Evolutionary conservation across 345 rosid genomes (phyloP).

Genomic region (Populus nigra): DNA sequence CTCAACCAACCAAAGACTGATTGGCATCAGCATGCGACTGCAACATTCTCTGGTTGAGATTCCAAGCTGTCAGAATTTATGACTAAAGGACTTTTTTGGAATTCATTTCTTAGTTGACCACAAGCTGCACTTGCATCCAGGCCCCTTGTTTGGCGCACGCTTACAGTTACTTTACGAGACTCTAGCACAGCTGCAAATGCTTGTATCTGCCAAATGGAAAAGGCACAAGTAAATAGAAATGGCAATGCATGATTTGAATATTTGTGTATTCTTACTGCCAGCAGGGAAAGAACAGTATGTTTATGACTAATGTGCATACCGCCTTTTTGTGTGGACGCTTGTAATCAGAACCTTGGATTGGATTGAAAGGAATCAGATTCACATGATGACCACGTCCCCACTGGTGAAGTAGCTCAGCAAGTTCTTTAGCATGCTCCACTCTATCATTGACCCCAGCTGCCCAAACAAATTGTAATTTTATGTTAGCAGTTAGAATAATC

Average conservation of each 20-base stretch:
- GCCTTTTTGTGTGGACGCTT: constrained; percentile 73
- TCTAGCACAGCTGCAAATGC: constrained; percentile 72
- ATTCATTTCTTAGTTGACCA: constrained; percentile 92
- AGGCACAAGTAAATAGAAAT: background rate
- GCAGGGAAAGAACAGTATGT: background rate
- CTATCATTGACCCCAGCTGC: constrained; percentile 92
- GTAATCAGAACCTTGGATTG: constrained; percentile 83
- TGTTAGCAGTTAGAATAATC: background rate
- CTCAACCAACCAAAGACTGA: background rate
- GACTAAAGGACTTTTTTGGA: constrained; percentile 78
- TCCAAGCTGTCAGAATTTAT: constrained; percentile 29
- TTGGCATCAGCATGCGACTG: constrained; percentile 36
- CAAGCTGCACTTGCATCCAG: constrained; percentile 97
- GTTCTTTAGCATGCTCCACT: constrained; percentile 73
- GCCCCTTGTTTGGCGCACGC: constrained; percentile 83
- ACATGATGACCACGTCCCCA: constrained; percentile 88
- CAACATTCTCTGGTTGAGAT: constrained; percentile 41
- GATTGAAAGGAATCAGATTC: constrained; percentile 90
- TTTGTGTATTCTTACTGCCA: background rate
- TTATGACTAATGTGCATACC: constrained; percentile 33
- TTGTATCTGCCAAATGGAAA: constrained; percentile 42
- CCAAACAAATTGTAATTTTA: constrained; percentile 13
- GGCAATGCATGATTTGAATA: background rate
- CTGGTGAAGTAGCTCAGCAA: constrained; percentile 71
- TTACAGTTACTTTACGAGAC: constrained; percentile 69